These are phyloP conservation scores for Candida insectalens DNA, from an alignment of 805 yeast genomes.

Conservation along the genomic window DNA sequence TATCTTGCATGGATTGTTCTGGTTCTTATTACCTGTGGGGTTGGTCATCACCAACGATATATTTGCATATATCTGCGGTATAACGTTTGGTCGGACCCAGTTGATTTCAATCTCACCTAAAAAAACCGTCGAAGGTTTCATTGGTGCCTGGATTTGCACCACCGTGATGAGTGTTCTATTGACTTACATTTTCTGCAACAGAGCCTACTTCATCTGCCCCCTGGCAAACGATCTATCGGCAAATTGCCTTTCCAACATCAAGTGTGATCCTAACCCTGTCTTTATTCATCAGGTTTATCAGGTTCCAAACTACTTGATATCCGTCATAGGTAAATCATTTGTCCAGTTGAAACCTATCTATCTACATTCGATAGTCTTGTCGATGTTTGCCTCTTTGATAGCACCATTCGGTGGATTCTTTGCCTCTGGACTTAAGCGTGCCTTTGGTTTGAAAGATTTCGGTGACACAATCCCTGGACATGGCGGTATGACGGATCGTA, in stretches of 20 bases:
- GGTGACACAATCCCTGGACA: constrained; percentile 99
- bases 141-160: constrained; percentile 97
- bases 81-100: constrained; percentile 89
- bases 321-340: constrained; percentile 29
- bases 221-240: constrained; percentile 30
- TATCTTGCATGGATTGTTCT: constrained; percentile 80
- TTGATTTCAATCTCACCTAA: constrained; percentile 91
- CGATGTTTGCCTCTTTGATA: constrained; percentile 91
- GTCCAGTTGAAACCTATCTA: constrained; percentile 77
- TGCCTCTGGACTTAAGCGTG: constrained; percentile 94
- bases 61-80: constrained; percentile 94
- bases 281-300: constrained; percentile 72
- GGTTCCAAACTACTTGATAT: constrained; percentile 60
- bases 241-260: constrained; percentile 49
- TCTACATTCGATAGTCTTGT: constrained; percentile 76
- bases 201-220: constrained; percentile 81
- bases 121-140: constrained; percentile 93
- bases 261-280: constrained; percentile 84
- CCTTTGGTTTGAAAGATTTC: constrained; percentile 92
- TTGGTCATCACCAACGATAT: constrained; percentile 91
- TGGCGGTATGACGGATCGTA: constrained; percentile 95
- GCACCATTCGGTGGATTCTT: constrained; percentile 99
- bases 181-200: constrained; percentile 53
- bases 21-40: constrained; percentile 90
- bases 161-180: constrained; percentile 61